Evolutionary conservation across 768 basidiomycete species (phyloP).

Genomic region (Pulveroboletus sp.): DNA sequence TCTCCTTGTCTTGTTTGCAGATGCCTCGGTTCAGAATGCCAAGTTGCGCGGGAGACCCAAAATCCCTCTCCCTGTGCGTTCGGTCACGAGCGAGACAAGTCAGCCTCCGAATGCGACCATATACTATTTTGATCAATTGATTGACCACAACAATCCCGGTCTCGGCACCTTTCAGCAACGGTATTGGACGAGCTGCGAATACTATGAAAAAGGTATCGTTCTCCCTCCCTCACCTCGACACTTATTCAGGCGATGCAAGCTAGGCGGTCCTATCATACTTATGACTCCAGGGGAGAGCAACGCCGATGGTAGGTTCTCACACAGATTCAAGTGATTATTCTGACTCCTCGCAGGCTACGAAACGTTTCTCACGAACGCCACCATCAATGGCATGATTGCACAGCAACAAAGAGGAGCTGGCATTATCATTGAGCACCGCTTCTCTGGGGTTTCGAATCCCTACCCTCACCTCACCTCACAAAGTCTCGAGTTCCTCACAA

Average conservation of each 20-base stretch:
- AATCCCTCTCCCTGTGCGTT: conserved; percentile 9
- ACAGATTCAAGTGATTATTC: background rate
- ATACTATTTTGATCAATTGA: conserved; percentile 32
- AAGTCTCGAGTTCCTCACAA: conserved; percentile 59
- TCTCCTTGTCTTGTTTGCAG: conserved; percentile 8
- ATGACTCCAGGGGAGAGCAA: conserved; percentile 63
- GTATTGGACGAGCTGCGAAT: conserved; percentile 70
- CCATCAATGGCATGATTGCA: conserved; percentile 63
- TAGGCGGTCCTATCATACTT: conserved; percentile 28
- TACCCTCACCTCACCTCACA: conserved; percentile 55
- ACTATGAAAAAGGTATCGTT: conserved; percentile 49
- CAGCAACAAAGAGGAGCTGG: conserved; percentile 65
- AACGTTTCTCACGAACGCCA: conserved; percentile 60
- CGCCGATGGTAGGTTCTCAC: conserved; percentile 36
- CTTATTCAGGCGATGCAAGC: background rate
- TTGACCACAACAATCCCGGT: conserved; percentile 51
- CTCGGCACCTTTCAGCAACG: conserved; percentile 79
- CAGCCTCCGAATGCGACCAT: conserved; percentile 27
- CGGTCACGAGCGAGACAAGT: conserved; percentile 17
- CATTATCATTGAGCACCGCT: conserved; percentile 69
- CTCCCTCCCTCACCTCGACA: background rate
- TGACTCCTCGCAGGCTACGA: conserved; percentile 23
- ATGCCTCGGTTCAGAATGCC: conserved; percentile 20
- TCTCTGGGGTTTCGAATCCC: conserved; percentile 74
- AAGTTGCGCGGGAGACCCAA: conserved; percentile 19